Conservation (phyloP, 2,329 filamentous ascomycete genomes). For the Trichothecium sympodiale region DNA sequence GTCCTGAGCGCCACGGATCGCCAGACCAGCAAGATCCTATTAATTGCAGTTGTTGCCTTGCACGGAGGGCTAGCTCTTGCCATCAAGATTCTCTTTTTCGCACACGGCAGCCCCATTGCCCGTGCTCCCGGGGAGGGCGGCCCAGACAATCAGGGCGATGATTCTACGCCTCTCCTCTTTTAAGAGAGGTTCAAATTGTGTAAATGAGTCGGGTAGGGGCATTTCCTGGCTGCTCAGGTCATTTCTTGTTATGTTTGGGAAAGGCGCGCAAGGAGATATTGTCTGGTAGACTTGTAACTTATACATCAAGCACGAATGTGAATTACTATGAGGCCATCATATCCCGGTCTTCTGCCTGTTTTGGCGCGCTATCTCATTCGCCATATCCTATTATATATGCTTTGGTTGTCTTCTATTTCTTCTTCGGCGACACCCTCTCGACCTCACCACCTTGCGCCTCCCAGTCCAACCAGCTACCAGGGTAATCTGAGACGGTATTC, state of each 20-base stretch:
- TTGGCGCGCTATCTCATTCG: too few relatives aligned
- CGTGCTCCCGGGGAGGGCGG: constrained; percentile 21
- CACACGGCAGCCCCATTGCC: constrained; percentile 50
- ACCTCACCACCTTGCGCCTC: constrained; percentile 53
- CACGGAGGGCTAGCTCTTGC: constrained; percentile 86
- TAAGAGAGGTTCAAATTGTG: not conserved
- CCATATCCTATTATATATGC: not conserved
- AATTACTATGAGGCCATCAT: too few relatives aligned
- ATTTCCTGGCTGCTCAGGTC: too few relatives aligned
- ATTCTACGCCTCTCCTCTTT: constrained; percentile 7
- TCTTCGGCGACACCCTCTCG: constrained; percentile 12
- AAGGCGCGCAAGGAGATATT: too few relatives aligned
- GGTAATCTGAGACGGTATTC: constrained; percentile 58
- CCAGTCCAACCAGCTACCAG: constrained; percentile 79
- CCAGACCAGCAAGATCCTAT: constrained; percentile 78
- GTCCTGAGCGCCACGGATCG: constrained; percentile 87
- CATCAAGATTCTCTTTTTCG: constrained; percentile 96
- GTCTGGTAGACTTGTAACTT: too few relatives aligned
- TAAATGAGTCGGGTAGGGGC: not conserved
- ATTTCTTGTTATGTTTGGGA: too few relatives aligned
- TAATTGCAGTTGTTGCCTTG: constrained; percentile 72
- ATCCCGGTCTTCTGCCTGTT: too few relatives aligned
- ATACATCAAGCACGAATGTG: too few relatives aligned
- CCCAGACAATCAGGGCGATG: constrained; percentile 11
- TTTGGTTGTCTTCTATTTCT: too few relatives aligned